Base-by-base conservation (phyloP, 164 flowering plant species). In the Stephania japonica region DNA sequence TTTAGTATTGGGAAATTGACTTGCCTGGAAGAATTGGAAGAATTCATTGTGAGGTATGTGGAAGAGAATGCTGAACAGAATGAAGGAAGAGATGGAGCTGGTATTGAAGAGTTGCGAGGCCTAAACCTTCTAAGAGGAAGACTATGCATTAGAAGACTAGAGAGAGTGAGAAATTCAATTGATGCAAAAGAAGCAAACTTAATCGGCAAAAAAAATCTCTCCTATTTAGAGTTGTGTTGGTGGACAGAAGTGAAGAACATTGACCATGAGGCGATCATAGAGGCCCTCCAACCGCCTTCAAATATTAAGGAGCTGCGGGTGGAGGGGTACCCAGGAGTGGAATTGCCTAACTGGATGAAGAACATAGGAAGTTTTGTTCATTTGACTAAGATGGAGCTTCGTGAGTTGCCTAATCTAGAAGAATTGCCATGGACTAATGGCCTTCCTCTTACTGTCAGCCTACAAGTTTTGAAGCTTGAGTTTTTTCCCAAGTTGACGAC, bases 101-200 rank as follows among this genome's bases (percentile, higher is more conserved):
- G 61, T 16, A 41, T 67, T 12, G n/a, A 67, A 18, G 70, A 67
- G 24, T 42, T 67, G 70, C 47, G 42, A 38, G 70, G 49, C 41
- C 47, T 67, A 0, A 41, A 67, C 19, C 68, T 25, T 18, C 70
- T 67, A 9, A 4, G 10, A 67, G 70, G 24, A 16, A 49, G 42
- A 16, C 49, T 67, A 2, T 6, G 9, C 6, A 38, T 67, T 18
- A 41, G 42, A 42, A 21, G 70, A 19, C 70, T 67, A 41, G 70
- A 67, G 42, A 21, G 10, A 6, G 70, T 67, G 47, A 67, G 16
- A 1, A 65, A 13, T 18, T 65, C 68, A 9, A 26, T 14, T 19
- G 47, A 16, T 2, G 24, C 70, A 8, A 8, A 42, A 67, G 49
- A 8, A 16, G 70, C 70, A 1, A 41, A 67, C 47, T 67, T 67